A percentile compares a stretch with the other conserved stretches of the same genome.
These are phyloP conservation scores for Stipa capillata DNA, from an alignment of 176 grass and related monocot genomes.

Conservation along the genomic window DNA sequence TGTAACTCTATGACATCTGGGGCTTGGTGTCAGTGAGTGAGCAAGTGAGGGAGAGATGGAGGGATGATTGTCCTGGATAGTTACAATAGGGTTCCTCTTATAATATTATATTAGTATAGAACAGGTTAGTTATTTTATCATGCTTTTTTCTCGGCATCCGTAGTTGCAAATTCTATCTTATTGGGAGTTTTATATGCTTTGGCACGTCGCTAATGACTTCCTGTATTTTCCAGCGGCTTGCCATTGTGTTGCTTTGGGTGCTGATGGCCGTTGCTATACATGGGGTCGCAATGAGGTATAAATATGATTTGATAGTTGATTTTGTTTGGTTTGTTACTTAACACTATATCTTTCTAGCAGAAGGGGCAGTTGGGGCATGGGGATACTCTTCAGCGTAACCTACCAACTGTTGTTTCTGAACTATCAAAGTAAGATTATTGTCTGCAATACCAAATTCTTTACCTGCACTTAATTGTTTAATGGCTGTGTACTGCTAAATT, in stretches of 20 bases:
- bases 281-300: constrained; percentile 98
- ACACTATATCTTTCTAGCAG: constrained; percentile 44
- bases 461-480: neutral
- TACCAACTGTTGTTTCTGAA: constrained; percentile 74
- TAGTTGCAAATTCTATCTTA: neutral
- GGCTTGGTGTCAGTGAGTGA: neutral
- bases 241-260: constrained; percentile 95
- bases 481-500: neutral
- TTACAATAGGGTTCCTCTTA: neutral
- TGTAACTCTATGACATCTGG: neutral
- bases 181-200: neutral
- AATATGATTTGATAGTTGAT: neutral
- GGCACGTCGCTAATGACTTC: neutral
- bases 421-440: constrained; percentile 68
- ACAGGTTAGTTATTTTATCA: neutral
- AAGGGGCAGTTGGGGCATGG: constrained; percentile 97
- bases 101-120: neutral
- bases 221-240: constrained; percentile 55
- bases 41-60: neutral
- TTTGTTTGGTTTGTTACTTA: constrained; percentile 22
- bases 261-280: constrained; percentile 78
- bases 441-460: neutral
- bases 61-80: neutral
- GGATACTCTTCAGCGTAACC: constrained; percentile 64
- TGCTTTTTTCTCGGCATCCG: neutral